Evolutionary conservation across 2,329 filamentous ascomycete genomes (phyloP), one percentile per base, ranked within the genome.

Genomic region (Fusarium falciforme): DNA sequence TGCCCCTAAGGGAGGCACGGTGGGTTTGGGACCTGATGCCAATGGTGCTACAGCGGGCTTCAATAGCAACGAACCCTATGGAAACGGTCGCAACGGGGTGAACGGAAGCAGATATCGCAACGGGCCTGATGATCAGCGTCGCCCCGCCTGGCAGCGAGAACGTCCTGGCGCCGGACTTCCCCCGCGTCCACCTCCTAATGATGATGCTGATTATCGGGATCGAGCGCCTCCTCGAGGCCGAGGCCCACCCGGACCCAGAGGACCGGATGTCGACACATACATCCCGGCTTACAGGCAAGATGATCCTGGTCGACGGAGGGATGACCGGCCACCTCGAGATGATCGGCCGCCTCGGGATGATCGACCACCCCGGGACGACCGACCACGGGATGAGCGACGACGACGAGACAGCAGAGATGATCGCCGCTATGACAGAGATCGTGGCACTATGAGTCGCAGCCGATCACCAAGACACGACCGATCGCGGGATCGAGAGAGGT

Each of bases 1-100:
- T 14, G 96, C 96, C 1, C 96, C 96, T 0, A 95, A 96, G 76
- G 96, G 95, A 14, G 96, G 94, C 5, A 95, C 94, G 1, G 95
- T 98, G 4, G 96, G 96, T 16, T 91, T 94, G 78, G 91, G 90
- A n/a, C 86, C 87, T 2, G 86, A 87, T 31, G 86, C 87, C 11
- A 87, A 88, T 70, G 82, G 83, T 6, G 82, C 83, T 10, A 82
- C 83, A 9, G 82, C 83, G 10, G 85, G 87, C 3, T 88, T 90
- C 79, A 85, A 86, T 70, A 86, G 84, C 68, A 84, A 84, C 25
- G 88, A 90, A 61, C 85, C 84, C 11, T 89, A 87, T 68, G 85
- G 84, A 22, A 79, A 78, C 47, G 78, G 81, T 3, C 80, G 87
- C 9, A 88, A 88, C 69, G 86, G 87, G 38, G 82, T 82, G 33